Evolutionary conservation across 108 stramenopile genomes (phyloP).

Genomic region (Stephanodiscus minutulus): DNA sequence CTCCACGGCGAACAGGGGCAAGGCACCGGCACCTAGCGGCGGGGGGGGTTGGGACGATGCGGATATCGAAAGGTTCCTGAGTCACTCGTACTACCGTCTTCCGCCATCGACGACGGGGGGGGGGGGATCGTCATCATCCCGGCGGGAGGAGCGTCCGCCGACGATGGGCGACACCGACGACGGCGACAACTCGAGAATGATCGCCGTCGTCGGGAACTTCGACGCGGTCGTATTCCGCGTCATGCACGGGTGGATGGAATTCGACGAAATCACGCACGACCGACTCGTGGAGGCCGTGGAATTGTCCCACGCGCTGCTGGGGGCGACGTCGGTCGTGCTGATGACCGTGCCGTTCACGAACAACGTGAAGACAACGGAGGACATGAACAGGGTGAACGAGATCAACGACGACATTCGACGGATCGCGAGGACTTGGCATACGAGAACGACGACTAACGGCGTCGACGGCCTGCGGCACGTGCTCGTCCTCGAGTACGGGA

Average conservation of each 20-base stretch:
- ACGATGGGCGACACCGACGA: too few relatives aligned
- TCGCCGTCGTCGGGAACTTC: slow-evolving; percentile 17
- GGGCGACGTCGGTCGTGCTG: slow-evolving; percentile 27
- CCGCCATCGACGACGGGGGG: background rate
- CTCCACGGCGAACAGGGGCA: background rate
- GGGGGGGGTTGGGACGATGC: slow-evolving; percentile 32
- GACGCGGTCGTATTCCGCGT: slow-evolving; percentile 45
- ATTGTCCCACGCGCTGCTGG: slow-evolving; percentile 27
- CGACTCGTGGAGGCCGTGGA: slow-evolving; percentile 29
- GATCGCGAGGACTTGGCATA: slow-evolving; percentile 30
- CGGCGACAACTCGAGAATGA: background rate
- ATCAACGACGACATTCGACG: slow-evolving; percentile 31
- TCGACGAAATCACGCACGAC: slow-evolving; percentile 25
- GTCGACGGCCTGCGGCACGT: slow-evolving; percentile 6
- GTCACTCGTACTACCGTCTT: background rate
- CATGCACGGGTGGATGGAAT: slow-evolving; percentile 45
- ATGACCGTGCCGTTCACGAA: slow-evolving; percentile 33
- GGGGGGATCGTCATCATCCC: background rate
- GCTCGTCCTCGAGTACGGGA: slow-evolving; percentile 15
- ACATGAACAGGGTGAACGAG: slow-evolving; percentile 11
- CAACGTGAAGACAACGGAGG: slow-evolving; percentile 37
- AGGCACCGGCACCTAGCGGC: slow-evolving; percentile 18
- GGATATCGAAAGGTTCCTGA: slow-evolving; percentile 8
- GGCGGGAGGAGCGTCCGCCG: too few relatives aligned
- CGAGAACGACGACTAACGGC: background rate